Evolutionary conservation across 495 filamentous ascomycete species (phyloP).

Genomic region (Aspergillus wentii): DNA sequence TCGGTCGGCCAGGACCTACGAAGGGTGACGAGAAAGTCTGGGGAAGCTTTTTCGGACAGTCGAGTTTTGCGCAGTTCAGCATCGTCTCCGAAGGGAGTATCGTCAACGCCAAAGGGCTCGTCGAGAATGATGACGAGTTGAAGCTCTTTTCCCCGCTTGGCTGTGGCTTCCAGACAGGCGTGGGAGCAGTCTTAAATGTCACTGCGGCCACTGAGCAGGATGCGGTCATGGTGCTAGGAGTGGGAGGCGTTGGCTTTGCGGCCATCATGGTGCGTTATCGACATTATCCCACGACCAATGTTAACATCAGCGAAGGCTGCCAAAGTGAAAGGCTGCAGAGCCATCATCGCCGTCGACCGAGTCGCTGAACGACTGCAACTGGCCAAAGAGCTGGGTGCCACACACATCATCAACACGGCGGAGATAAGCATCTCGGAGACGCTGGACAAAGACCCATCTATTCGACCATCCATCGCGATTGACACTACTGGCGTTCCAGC

Average conservation of each 20-base stretch:
- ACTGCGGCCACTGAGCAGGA: conserved; percentile 14
- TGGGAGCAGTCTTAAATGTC: conserved; percentile 29
- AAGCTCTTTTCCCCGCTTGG: conserved; percentile 31
- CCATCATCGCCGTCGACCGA: conserved; percentile 34
- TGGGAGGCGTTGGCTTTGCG: conserved; percentile 33
- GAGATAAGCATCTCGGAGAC: too few relatives aligned
- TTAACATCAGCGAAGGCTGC: too few relatives aligned
- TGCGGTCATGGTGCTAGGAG: conserved; percentile 24
- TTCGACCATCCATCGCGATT: conserved; percentile 18
- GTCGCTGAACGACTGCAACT: conserved; percentile 24
- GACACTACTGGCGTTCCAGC: conserved; percentile 29
- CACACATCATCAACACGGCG: conserved; percentile 24
- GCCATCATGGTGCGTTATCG: conserved; percentile 35
- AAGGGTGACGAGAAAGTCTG: conserved; percentile 17
- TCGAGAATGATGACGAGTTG: conserved; percentile 21
- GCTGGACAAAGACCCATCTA: background rate
- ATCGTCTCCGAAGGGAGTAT: conserved; percentile 17
- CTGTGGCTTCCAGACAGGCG: conserved; percentile 40
- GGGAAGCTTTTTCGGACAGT: conserved; percentile 34
- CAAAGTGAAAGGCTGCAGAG: conserved; percentile 11
- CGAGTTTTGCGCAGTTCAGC: conserved; percentile 26
- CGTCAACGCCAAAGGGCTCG: conserved; percentile 18
- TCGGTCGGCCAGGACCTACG: conserved; percentile 1
- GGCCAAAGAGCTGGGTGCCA: conserved; percentile 36
- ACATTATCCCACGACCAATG: too few relatives aligned